Evolutionary conservation across 2,329 filamentous ascomycete genomes (phyloP).

Genomic region (Botrytis elliptica): DNA sequence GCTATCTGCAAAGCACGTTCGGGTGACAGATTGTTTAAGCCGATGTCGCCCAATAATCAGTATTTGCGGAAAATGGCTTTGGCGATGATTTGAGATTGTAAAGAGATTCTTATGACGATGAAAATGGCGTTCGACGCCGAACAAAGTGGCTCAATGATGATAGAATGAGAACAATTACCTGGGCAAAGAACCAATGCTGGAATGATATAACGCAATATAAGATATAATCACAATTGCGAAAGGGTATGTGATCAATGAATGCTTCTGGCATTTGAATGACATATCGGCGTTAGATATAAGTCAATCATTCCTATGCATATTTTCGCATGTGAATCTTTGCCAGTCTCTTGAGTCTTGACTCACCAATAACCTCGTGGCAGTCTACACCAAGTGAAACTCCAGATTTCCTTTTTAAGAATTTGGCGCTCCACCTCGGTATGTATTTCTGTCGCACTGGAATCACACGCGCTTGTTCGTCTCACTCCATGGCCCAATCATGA

Average conservation of each 20-base stretch:
- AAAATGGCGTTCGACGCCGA: not conserved
- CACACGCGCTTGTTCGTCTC: conserved; percentile 13
- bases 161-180: not conserved
- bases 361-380: conserved; percentile 25
- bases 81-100: not conserved
- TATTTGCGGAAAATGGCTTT: not conserved
- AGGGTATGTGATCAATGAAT: not conserved
- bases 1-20: conserved; percentile 7
- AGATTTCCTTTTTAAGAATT: not conserved
- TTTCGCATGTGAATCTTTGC: conserved; percentile 12
- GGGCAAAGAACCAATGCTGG: not conserved
- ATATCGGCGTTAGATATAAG: not conserved
- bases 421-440: conserved; percentile 11
- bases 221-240: not conserved
- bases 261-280: not conserved
- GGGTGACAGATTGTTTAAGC: not conserved
- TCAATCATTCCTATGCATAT: not conserved
- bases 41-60: conserved; percentile 13
- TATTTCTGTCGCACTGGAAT: conserved; percentile 8
- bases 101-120: not conserved
- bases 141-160: not conserved
- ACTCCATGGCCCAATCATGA: conserved; percentile 12
- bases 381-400: conserved; percentile 24
- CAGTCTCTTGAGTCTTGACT: not conserved
- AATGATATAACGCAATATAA: not conserved